Evolutionary conservation across 148 eudicot genomes (phyloP), one percentile per base, ranked within the genome.

Genomic region (Nyssa sinensis): DNA sequence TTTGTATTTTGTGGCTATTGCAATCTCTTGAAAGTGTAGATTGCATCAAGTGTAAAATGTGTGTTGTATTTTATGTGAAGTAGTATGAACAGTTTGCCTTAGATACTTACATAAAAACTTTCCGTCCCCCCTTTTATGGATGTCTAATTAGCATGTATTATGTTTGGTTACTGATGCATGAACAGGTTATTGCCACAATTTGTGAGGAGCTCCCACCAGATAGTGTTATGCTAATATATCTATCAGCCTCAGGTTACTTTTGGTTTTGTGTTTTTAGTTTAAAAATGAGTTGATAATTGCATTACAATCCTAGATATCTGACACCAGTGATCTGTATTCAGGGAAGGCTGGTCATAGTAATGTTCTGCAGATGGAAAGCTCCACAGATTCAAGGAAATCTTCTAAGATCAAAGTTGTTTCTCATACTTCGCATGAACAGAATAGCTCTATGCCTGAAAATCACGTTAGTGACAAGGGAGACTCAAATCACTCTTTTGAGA

Each of bases 181-280:
- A 53, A 32, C 87, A 95, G 99, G 89, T 89, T 66, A 81, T 95
- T 70, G 91, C 99, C 19, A 84, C 89, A 47, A 81, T 88, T 44
- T 91, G 97, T 66, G 98, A 93, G 70, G 96, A 88, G 83, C 99
- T 95, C 70, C 97, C 93, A 72, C 88, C 85, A 6, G 99, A 95
- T 19, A 84, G 85, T 60, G 81, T 93, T 68, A 85, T 95, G 86
- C 88, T 95, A 68, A 65, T 95, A 70, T 91, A 93, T 77, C 69
- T 95, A 68, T 91, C 99, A 53, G 89, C 91, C 72, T 69, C 94
- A 87, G 99, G 99, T 95, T 59, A 71, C 70, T 72, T 80, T 59
- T 39, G 47, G 16, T 37, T 29, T 53, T 44, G 13, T 66, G 17
- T 55, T 64, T 35, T 47, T 41, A 5, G 55, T 64, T 47, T 60